Evolutionary conservation across 2,329 filamentous ascomycete species (phyloP).

Genomic region (Clonostachys byssicola): DNA sequence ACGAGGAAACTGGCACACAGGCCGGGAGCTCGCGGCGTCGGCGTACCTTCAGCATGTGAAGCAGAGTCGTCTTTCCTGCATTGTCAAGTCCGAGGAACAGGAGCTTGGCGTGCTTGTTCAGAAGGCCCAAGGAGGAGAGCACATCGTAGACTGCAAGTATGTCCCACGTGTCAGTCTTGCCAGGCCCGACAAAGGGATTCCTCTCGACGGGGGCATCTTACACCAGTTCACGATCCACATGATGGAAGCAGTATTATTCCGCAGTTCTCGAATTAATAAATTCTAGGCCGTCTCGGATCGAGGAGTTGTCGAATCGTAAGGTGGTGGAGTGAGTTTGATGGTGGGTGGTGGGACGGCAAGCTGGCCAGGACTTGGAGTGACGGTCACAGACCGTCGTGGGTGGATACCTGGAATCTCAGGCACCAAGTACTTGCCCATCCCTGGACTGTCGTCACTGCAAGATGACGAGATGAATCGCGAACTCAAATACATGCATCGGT

Average conservation of each 20-base stretch:
- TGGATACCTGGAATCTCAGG: conserved; percentile 4
- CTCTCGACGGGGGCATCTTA: conserved; percentile 43
- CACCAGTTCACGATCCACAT: conserved; percentile 98
- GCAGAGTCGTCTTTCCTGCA: conserved; percentile 87
- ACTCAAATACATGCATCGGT: too few relatives aligned
- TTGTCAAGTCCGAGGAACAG: conserved; percentile 92
- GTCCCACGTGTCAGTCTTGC: conserved; percentile 22
- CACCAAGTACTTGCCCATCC: neutral
- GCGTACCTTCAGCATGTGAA: conserved; percentile 92
- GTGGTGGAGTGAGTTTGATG: neutral
- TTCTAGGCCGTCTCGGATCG: neutral
- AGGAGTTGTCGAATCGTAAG: neutral
- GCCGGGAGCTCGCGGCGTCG: neutral
- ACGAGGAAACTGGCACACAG: neutral
- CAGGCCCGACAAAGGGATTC: neutral
- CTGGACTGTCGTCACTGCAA: too few relatives aligned
- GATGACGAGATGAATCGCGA: too few relatives aligned
- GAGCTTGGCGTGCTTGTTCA: conserved; percentile 96
- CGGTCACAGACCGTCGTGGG: neutral
- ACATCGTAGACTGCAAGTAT: conserved; percentile 73
- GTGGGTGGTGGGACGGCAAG: neutral
- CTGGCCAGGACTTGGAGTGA: neutral
- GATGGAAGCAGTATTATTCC: conserved; percentile 19
- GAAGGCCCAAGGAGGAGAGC: conserved; percentile 78
- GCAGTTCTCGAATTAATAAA: too few relatives aligned